Base-by-base conservation (phyloP, 768 basidiomycete genomes). In the Amanita rimosa region DNA sequence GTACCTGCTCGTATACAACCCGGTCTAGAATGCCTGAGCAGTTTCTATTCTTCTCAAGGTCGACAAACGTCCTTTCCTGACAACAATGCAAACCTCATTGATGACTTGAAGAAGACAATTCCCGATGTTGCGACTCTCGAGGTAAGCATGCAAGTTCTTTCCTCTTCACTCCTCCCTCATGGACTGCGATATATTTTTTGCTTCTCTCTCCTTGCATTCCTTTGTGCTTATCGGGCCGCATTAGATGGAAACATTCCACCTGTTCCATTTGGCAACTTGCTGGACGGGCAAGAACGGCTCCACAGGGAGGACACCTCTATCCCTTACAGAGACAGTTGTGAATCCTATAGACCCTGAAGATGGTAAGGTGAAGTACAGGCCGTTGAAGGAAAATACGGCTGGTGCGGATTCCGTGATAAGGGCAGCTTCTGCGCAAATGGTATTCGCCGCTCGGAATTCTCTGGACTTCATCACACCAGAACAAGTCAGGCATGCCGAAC, bases 21-120 rank as follows among this genome's bases (percentile, higher is more conserved):
- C 24, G 48, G 41, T 45, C 33, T 37, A 16, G 19, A 33, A 19
- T 48, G 34, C 45, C 38, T 26, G 16, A 50, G 38, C 33, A 89
- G 86, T 60, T 89, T 89, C 66, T 90, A 90, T 67, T 87, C 86
- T 43, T 88, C 86, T 10, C 88, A 90, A 66, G 88, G 88, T 39
- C 74, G 88, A 54, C 79, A 80, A 56, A 89, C 86, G 2, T 83
- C 84, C 4, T 90, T 90, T 58, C 78, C 77, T 31, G 87, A 90
- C 63, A 69, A 76, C 58, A 91, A 90, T 60, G 67, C 68, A 27
- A 64, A 69, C 56, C 72, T 90, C 48, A 76, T 89, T 45, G 69
- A 76, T 43, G 62, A 71, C 35, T 62, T 90, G 39, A 68, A 73
- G 56, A 58, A 62, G 26, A 62, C 67, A n/a, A 67, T 78, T 38